Percentiles rank a stretch among this genome's conserved stretches.
Evolutionary conservation across 345 rosid genomes (phyloP).

Genomic region (Eucalyptus erythrocorys): DNA sequence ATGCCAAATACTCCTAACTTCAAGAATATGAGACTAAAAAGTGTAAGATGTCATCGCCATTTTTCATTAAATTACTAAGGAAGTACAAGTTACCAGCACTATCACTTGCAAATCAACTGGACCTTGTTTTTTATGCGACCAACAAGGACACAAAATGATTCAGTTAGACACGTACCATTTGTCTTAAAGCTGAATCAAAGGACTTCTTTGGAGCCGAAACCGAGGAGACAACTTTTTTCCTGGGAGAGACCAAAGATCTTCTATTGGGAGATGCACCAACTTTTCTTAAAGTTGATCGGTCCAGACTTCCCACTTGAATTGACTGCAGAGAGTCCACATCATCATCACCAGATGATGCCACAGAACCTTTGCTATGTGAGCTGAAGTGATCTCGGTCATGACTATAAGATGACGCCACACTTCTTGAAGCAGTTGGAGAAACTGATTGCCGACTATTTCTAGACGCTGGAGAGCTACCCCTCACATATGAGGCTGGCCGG

Average conservation of each 20-base stretch:
- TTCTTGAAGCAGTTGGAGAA: constrained; percentile 93
- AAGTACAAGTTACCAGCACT: not conserved
- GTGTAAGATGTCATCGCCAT: not conserved
- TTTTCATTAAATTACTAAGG: not conserved
- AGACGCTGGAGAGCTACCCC: constrained; percentile 98
- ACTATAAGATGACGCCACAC: constrained; percentile 78
- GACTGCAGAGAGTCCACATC: constrained; percentile 68
- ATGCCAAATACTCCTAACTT: not conserved
- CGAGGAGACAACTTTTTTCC: constrained; percentile 49
- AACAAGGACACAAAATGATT: not conserved
- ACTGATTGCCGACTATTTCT: constrained; percentile 82
- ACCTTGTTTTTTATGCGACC: not conserved
- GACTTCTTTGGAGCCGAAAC: constrained; percentile 83
- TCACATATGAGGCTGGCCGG: constrained; percentile 85
- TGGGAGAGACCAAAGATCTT: constrained; percentile 50
- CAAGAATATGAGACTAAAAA: not conserved
- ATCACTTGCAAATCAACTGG: not conserved
- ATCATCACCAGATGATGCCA: constrained; percentile 92
- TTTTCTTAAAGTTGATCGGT: constrained; percentile 35
- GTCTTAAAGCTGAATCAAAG: constrained; percentile 66
- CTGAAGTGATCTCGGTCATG: constrained; percentile 81
- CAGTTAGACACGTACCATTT: constrained; percentile 41
- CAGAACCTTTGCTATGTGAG: constrained; percentile 77
- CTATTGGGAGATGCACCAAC: constrained; percentile 37
- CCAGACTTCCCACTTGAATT: constrained; percentile 35